Evolutionary conservation across 352 stramenopile genomes (phyloP), one percentile per base, ranked within the genome.

Genomic region (Phytophthora sansomeana): DNA sequence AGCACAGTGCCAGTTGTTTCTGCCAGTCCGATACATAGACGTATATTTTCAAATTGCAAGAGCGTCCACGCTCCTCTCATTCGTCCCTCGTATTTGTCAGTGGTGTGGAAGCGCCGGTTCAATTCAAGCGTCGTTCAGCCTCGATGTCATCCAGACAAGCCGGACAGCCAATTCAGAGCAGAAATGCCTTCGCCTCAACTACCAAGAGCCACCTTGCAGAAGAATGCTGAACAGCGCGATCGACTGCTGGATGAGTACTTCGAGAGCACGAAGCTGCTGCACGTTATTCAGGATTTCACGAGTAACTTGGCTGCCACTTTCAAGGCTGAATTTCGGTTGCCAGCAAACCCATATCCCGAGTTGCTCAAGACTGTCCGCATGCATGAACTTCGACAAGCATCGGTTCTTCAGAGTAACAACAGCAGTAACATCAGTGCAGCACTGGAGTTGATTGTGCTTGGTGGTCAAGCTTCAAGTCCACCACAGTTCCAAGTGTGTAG

Each of bases 221-320:
- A 33, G 24, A 41, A 76, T 36, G 46, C 62, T 36, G 43, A 60
- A 26, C 35, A 79, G 41, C 76, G 78, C 43, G 72, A 58, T 1
- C 35, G 59, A 41, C 62, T 84, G 42, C 53, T 89, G 10, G 64
- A 82, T 21, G 69, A 70, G 49, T 85, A 84, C 54, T 84, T 85
- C 16, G 55, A 61, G 13, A 62, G 58, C 14, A 85, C 77, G 5
- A 67, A 70, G 46, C 30, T 87, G 24, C 63, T 87, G 11, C 46
- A 70, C 3, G 75, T 85, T 43, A 30, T 85, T 17, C 53, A 77
- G 16, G 30, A 42, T 32, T 83, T 73, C 33, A 58, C 83, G 38
- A 39, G 44, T 2, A 54, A 53, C 16, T 52, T 85, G 32, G 71
- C 69, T 30, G 49, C 57, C 8, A 48, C 30, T 11, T 86, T 74